These are phyloP conservation scores for Candida orba DNA, from an alignment of 805 yeast species.

Conservation along the genomic window DNA sequence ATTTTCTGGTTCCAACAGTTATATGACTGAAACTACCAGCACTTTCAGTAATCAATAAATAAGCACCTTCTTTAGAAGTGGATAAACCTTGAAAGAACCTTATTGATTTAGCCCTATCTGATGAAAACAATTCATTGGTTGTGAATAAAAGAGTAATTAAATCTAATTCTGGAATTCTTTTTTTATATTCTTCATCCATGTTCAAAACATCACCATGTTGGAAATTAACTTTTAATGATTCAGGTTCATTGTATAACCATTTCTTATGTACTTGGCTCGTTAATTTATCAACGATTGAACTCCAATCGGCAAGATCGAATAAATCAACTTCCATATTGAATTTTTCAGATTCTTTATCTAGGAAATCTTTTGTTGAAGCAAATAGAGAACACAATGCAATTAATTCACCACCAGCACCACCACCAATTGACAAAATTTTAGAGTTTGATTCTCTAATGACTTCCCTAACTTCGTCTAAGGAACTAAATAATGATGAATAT, in stretches of 20 bases:
- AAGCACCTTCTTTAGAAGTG: slow-evolving; percentile 48
- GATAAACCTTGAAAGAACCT: slow-evolving; percentile 49
- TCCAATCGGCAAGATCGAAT: slow-evolving; percentile 80
- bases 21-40: slow-evolving; percentile 88
- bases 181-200: slow-evolving; percentile 16
- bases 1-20: slow-evolving; percentile 63
- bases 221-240: slow-evolving; percentile 28
- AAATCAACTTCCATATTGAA: slow-evolving; percentile 38
- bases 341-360: slow-evolving; percentile 18
- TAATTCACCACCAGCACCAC: slow-evolving; percentile 86
- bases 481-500: slow-evolving; percentile 59
- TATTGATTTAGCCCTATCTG: slow-evolving; percentile 54
- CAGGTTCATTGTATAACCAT: slow-evolving; percentile 45
- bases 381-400: slow-evolving; percentile 55
- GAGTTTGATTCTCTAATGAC: slow-evolving; percentile 26
- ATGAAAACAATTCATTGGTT: slow-evolving; percentile 78
- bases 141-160: slow-evolving; percentile 74
- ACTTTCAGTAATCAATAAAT: slow-evolving; percentile 68
- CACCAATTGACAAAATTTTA: slow-evolving; percentile 64
- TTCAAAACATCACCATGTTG: slow-evolving; percentile 31
- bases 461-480: slow-evolving; percentile 35
- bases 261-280: slow-evolving; percentile 35
- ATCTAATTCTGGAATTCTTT: slow-evolving; percentile 28
- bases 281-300: slow-evolving; percentile 39
- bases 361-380: slow-evolving; percentile 23